Evolutionary conservation across 1,284 basidiomycete genomes (phyloP), one percentile per base, ranked within the genome.

Genomic region (Moesziomyces parantarcticus): DNA sequence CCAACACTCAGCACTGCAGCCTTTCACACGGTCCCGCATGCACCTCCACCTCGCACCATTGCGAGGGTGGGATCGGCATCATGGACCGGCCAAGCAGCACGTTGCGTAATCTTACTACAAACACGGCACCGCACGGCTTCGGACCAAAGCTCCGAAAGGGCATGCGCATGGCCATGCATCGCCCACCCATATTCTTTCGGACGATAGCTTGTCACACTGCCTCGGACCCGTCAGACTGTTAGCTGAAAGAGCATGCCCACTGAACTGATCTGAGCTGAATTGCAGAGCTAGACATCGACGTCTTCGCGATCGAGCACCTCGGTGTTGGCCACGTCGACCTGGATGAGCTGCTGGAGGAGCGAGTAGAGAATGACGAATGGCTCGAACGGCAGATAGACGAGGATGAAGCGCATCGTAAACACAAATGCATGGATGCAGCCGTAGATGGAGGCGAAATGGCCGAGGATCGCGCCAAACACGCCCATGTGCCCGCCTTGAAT

Each of bases 341-440:
- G 60, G 40, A 74, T 68, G 29, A 59, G 46, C 44, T 58, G 54
- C 48, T 68, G 49, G 44, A 69, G 34, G 41, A 57, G 21, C 32
- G 46, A 20, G 18, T 58, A 69, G 25, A 67, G 39, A 43, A 67
- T 54, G 50, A 65, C 61, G 34, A 67, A 68, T 26, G 70, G 70
- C 53, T 55, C 54, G 16, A 73, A 68, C 10, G 70, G 70, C 51
- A 73, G 58, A n/a, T 68, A 68, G 46, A 63, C 58, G 26, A 69
- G 36, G 22, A 74, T 60, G 46, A 73, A 52, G 16, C 57, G 51
- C 55, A 73, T 58, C 13, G 59, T 56, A 14, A 63, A 63, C 25
- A 58, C 56, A 23, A 62, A 58, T 1, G 64, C 70, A 34, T 68
- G 70, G 1, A 73, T 21, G 41, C 56, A 64, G 48, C 70, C 70